phyloP scores from a whole-genome alignment of 2,329 filamentous ascomycete genomes.

The Nannizziopsis barbatae region DNA sequence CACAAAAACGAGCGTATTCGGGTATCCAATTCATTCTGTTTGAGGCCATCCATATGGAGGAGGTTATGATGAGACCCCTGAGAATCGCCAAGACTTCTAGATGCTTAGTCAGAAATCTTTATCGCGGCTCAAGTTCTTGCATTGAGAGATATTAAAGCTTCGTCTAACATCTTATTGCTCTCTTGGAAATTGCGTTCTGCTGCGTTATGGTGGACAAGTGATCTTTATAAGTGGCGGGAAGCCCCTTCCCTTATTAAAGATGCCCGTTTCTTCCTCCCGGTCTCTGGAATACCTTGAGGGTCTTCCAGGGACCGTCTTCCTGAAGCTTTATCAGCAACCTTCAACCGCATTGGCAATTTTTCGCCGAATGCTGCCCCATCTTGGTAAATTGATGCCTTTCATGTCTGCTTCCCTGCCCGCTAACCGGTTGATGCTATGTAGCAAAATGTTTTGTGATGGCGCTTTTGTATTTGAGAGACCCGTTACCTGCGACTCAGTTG shows the following conservation, averaged over 20 bases:
- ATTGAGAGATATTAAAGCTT: background rate
- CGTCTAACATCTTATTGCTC: background rate
- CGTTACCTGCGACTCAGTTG: constrained; percentile 67
- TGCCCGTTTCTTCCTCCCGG: constrained; percentile 47
- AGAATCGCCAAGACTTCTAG: too few relatives aligned
- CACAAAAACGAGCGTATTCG: background rate
- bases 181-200: background rate
- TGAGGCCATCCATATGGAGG: too few relatives aligned
- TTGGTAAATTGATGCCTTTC: constrained; percentile 46
- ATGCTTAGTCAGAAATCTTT: background rate
- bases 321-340: constrained; percentile 86
- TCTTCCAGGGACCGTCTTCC: constrained; percentile 79
- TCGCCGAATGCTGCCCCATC: constrained; percentile 85
- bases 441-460: constrained; percentile 95
- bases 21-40: too few relatives aligned
- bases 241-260: constrained; percentile 24
- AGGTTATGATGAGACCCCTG: background rate
- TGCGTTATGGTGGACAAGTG: constrained; percentile 15
- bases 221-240: constrained; percentile 11
- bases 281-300: constrained; percentile 86
- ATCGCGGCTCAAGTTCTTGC: background rate
- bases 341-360: constrained; percentile 93
- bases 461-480: constrained; percentile 76
- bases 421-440: constrained; percentile 27
- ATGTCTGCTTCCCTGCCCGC: background rate